These are phyloP conservation scores for Arachnopeziza araneosa DNA, from an alignment of 2,329 filamentous ascomycete genomes.

Conservation along the genomic window DNA sequence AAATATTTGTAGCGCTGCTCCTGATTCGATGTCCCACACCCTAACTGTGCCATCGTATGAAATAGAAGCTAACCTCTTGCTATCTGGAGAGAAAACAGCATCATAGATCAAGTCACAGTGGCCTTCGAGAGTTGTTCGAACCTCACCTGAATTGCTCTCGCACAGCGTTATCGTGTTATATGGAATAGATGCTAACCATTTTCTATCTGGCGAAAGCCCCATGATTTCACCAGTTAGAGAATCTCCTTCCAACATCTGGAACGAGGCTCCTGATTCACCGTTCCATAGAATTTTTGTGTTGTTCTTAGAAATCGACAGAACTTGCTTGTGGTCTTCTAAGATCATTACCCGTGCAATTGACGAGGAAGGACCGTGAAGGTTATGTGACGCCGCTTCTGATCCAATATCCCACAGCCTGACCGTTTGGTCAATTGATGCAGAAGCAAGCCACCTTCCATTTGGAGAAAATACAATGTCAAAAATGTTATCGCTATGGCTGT, in stretches of 20 bases:
- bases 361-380: neutral
- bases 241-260: slow-evolving; percentile 4
- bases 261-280: neutral
- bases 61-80: neutral
- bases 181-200: slow-evolving; percentile 1
- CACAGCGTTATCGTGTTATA: slow-evolving; percentile 1
- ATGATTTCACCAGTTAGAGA: slow-evolving; percentile 1
- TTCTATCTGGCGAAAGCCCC: slow-evolving; percentile 9
- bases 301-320: neutral
- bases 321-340: neutral
- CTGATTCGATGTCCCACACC: neutral
- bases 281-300: neutral
- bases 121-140: slow-evolving; percentile 4
- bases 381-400: neutral
- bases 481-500: too few species aligned
- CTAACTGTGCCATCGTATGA: neutral
- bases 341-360: too few species aligned
- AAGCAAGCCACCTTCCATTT: neutral
- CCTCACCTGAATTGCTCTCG: neutral
- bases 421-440: neutral
- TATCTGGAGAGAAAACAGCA: slow-evolving; percentile 11
- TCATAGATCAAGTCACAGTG: slow-evolving; percentile 1
- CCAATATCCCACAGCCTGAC: neutral
- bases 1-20: neutral
- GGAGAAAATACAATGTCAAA: too few species aligned